Evolutionary conservation across 176 grass and related monocot genomes (phyloP).

Genomic region (Hordeum vulgare): DNA sequence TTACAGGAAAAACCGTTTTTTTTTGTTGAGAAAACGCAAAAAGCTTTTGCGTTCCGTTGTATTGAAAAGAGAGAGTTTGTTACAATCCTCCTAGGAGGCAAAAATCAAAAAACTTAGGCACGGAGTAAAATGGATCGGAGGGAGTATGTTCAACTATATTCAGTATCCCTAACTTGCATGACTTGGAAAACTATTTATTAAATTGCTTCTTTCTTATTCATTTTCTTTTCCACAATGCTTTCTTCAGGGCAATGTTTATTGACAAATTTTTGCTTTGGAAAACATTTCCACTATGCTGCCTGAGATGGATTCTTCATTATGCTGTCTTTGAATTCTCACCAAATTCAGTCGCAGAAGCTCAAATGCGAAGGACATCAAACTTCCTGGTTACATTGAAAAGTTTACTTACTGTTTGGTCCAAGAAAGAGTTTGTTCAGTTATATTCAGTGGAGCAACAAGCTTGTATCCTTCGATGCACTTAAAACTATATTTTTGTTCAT

Average conservation of each 20-base stretch:
- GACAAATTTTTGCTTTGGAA: conserved; percentile 92
- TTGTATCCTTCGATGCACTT: conserved; percentile 71
- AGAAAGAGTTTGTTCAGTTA: conserved; percentile 82
- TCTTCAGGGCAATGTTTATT: conserved; percentile 71
- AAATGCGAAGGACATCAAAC: conserved; percentile 41
- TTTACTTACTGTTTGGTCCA: conserved; percentile 76
- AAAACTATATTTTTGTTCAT: conserved; percentile 21
- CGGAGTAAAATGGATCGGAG: too few species aligned
- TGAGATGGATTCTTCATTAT: conserved; percentile 91
- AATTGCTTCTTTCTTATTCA: not conserved
- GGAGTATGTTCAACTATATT: conserved; percentile 1
- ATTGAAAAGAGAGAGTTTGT: too few species aligned
- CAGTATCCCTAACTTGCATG: not conserved
- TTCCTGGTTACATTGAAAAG: conserved; percentile 44
- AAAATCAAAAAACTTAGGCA: too few species aligned
- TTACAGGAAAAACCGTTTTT: too few species aligned
- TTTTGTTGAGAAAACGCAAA: too few species aligned
- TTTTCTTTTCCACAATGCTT: conserved; percentile 30
- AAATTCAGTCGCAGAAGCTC: conserved; percentile 29
- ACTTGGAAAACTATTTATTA: not conserved
- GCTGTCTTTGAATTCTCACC: conserved; percentile 80
- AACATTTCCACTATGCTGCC: conserved; percentile 85
- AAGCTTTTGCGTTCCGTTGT: too few species aligned
- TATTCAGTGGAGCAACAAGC: conserved; percentile 97
- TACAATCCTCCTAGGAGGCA: too few species aligned